Base-by-base conservation (phyloP, 208 protist species). In the Acanthamoeba healyi region DNA sequence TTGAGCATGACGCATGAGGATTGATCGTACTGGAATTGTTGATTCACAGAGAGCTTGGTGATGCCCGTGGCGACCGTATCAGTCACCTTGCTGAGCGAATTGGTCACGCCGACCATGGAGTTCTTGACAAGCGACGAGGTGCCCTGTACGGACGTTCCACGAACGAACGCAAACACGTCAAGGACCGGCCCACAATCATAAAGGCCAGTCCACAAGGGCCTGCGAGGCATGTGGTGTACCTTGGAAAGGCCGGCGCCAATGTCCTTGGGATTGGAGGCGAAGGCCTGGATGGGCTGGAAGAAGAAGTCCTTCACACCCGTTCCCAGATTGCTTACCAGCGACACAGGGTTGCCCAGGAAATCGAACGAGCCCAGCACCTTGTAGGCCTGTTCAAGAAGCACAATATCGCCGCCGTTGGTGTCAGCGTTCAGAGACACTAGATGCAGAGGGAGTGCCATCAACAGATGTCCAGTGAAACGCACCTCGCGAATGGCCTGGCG, bases 281-380 rank as follows among this genome's bases (percentile, higher is more conserved):
- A 65, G 29, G 96, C 97, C 7, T 96, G 24, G 9, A 94, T 95
- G 17, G 97, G 97, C 90, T 98, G 94, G 58, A 96, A 96, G 88
- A 98, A 96, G 24, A 98, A 97, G 82, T 97, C 97, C 65, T 95
- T 94, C 22, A 98, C 94, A 54, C 97, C 97, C 2, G 95, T 96
- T 49, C 93, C 84, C 4, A 98, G 56, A 61, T 95, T 97, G 58
- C 77, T 93, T 29, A 98, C 91, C 38, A 98, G 67, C 26, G 95
- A 96, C 26, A 97, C 95, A 9, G 97, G 97, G 65, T 98, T 98
- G 87, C 97, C 97, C 42, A 98, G 92, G 32, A 96, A 92, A 38
- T 98, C 97, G 14, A 96, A 94, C 12, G 96, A 96, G 0, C 97
- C 96, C 14, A 98, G 19, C 0, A 98, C 72, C 67, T 96, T 97